phyloP scores from a whole-genome alignment of 2,329 filamentous ascomycete genomes.

The Arthrobotrys sinensis region DNA sequence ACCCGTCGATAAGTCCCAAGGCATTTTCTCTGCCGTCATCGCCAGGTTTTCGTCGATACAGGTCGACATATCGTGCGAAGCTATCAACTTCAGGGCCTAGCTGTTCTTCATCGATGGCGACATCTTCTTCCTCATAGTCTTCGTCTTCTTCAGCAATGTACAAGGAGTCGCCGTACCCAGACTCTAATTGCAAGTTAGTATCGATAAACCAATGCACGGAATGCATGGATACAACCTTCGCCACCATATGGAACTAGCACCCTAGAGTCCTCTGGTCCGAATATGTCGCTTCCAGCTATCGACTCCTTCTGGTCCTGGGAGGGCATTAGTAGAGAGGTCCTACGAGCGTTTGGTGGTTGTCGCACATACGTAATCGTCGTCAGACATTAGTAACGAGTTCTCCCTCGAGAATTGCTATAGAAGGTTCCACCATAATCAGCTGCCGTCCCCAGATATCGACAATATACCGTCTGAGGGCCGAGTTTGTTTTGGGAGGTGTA shows the following conservation, averaged over 20 bases:
- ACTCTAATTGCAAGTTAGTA: conserved; percentile 64
- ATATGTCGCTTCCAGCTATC: conserved; percentile 55
- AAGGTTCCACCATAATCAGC: conserved; percentile 17
- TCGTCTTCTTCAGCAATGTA: conserved; percentile 63
- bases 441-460: background rate
- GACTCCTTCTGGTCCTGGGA: conserved; percentile 42
- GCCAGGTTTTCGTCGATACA: conserved; percentile 64
- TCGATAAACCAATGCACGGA: conserved; percentile 62
- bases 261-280: conserved; percentile 45
- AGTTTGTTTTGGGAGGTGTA: conserved; percentile 12
- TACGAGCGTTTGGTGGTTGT: background rate
- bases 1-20: conserved; percentile 63
- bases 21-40: conserved; percentile 62
- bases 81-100: conserved; percentile 64
- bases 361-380: conserved; percentile 55
- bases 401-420: conserved; percentile 52
- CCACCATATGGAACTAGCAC: conserved; percentile 60
- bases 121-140: conserved; percentile 66
- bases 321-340: background rate
- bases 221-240: conserved; percentile 69
- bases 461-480: conserved; percentile 2
- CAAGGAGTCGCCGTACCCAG: conserved; percentile 64
- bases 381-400: conserved; percentile 57
- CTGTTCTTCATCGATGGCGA: conserved; percentile 73
- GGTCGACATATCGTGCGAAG: conserved; percentile 60